Evolutionary conservation across 495 filamentous ascomycete species (phyloP).

Genomic region (Daldinia vernicosa): DNA sequence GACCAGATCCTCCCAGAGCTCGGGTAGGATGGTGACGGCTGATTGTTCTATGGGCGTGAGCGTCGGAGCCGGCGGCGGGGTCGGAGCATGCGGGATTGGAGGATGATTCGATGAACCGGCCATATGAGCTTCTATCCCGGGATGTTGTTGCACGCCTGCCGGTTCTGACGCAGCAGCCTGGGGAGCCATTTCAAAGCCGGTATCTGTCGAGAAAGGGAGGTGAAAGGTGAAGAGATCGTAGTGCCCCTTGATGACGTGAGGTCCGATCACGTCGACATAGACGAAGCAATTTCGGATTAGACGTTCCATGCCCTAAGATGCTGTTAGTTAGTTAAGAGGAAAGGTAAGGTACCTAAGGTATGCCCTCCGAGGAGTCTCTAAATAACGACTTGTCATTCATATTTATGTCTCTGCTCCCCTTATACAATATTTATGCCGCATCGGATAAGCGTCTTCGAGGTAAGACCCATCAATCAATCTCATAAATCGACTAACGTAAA

Average conservation of each 20-base stretch:
- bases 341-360: not conserved
- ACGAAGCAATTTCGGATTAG: conserved; percentile 59
- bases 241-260: conserved; percentile 57
- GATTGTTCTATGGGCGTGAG: conserved; percentile 13
- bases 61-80: not conserved
- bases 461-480: not conserved
- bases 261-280: conserved; percentile 58
- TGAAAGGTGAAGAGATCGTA: conserved; percentile 56
- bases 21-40: conserved; percentile 59
- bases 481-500: not conserved
- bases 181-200: conserved; percentile 12
- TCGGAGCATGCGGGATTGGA: not conserved
- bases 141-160: not conserved
- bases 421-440: not conserved
- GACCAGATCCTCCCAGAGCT: conserved; percentile 62
- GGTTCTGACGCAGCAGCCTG: not conserved
- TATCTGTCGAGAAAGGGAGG: not conserved
- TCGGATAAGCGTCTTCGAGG: not conserved
- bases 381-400: no score
- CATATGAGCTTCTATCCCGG: not conserved
- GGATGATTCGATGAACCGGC: not conserved
- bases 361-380: not conserved
- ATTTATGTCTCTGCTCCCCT: not conserved
- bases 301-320: conserved; percentile 45
- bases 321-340: not conserved